Evolutionary conservation across 1,139 yeast species (phyloP).

Genomic region (Yarrowia galli): DNA sequence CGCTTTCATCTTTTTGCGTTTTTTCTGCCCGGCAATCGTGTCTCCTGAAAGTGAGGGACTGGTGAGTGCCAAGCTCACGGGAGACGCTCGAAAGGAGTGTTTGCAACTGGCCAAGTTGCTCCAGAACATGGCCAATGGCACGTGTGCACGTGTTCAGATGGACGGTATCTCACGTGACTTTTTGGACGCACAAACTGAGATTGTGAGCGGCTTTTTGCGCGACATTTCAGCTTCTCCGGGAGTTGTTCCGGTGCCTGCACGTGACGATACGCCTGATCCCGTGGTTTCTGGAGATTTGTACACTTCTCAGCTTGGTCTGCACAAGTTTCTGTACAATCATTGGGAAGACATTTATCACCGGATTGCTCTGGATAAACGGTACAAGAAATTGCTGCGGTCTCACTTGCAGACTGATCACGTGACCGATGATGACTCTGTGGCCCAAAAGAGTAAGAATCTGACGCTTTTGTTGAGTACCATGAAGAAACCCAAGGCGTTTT

Average conservation of each 20-base stretch:
- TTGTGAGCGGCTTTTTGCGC: background rate
- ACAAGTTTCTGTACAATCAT: conserved; percentile 68
- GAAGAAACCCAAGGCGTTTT: conserved; percentile 30
- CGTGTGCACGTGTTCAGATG: conserved; percentile 67
- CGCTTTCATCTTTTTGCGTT: conserved; percentile 77
- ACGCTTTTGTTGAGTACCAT: conserved; percentile 7
- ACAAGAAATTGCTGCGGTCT: conserved; percentile 40
- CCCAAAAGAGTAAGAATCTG: conserved; percentile 28
- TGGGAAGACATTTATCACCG: conserved; percentile 58
- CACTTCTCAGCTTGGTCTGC: conserved; percentile 52
- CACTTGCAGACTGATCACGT: conserved; percentile 11
- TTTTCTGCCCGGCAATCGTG: conserved; percentile 84
- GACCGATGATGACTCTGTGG: conserved; percentile 19
- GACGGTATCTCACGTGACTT: conserved; percentile 37
- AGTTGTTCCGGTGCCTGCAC: background rate
- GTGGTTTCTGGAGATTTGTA: background rate
- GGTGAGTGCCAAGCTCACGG: conserved; percentile 46
- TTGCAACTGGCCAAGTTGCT: conserved; percentile 79
- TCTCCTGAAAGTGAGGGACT: conserved; percentile 71
- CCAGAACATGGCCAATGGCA: conserved; percentile 84
- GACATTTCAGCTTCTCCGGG: background rate
- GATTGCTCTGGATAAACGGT: conserved; percentile 46
- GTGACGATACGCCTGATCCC: conserved; percentile 9
- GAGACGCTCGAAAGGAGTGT: conserved; percentile 66
- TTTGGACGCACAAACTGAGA: conserved; percentile 30